A percentile compares a stretch with the other conserved stretches of the same genome.
Conservation (phyloP, 441 rosid genomes). For the Euphorbia celastroides region DNA sequence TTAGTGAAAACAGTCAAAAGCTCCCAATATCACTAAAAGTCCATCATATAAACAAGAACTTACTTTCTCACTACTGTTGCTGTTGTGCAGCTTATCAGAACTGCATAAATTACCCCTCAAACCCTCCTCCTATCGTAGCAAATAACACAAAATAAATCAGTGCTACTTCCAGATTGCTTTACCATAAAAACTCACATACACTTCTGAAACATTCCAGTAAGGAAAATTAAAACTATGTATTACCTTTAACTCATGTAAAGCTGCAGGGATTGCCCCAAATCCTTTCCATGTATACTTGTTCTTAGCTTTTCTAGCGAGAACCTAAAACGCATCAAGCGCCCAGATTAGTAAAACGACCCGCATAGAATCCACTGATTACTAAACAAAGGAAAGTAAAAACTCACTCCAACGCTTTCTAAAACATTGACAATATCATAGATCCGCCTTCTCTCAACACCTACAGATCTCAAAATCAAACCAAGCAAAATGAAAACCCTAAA, state of each 20-base stretch:
- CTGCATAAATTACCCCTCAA: conserved; percentile 38
- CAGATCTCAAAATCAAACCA: conserved; percentile 13
- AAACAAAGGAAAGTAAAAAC: conserved; percentile 2
- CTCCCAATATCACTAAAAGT: background rate
- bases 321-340: conserved; percentile 34
- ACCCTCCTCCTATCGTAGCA: conserved; percentile 50
- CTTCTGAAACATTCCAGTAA: background rate
- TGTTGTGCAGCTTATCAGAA: conserved; percentile 21
- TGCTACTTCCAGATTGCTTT: background rate
- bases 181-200: background rate
- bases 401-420: conserved; percentile 73
- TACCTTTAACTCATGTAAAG: conserved; percentile 62
- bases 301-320: conserved; percentile 68
- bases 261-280: conserved; percentile 66
- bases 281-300: conserved; percentile 93
- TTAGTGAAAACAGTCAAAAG: background rate
- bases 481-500: background rate
- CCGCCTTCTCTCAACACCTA: conserved; percentile 77
- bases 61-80: conserved; percentile 47
- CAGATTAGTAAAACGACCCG: background rate
- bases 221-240: background rate
- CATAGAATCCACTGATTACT: background rate
- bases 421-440: conserved; percentile 84
- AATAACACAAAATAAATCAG: conserved; percentile 19
- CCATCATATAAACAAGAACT: conserved; percentile 9